Conservation (phyloP, 2,329 filamentous ascomycete species). For the Sporothrix brasiliensis region DNA sequence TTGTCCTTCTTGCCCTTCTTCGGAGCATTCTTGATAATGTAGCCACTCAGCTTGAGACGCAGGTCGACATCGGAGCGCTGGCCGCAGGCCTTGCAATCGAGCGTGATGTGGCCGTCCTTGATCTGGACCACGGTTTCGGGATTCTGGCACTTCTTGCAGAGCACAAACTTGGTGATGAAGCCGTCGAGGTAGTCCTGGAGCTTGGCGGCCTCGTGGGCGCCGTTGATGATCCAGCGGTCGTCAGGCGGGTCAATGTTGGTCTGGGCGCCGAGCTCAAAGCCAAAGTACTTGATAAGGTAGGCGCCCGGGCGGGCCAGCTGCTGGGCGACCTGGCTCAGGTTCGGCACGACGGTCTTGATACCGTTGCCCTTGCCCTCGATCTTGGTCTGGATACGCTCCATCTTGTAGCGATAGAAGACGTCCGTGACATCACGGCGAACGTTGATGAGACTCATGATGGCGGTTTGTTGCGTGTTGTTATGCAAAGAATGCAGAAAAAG, state of each 20-base stretch:
- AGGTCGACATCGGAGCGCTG: conserved; percentile 89
- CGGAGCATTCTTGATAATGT: conserved; percentile 94
- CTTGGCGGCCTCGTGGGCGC: conserved; percentile 90
- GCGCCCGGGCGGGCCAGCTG: conserved; percentile 89
- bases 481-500: neutral
- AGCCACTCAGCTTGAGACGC: conserved; percentile 92
- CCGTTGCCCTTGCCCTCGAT: conserved; percentile 99
- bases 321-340: conserved; percentile 88
- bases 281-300: conserved; percentile 99
- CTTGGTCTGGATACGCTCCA: conserved; percentile 98
- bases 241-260: conserved; percentile 97
- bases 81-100: conserved; percentile 99
- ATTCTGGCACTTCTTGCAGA: conserved; percentile 99
- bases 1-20: conserved; percentile 98
- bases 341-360: conserved; percentile 98
- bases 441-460: conserved; percentile 95
- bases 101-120: conserved; percentile 87
- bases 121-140: conserved; percentile 95
- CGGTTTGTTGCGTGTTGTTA: conserved; percentile 45
- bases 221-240: conserved; percentile 99
- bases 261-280: conserved; percentile 97
- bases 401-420: conserved; percentile 99
- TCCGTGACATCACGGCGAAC: conserved; percentile 97
- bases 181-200: conserved; percentile 97
- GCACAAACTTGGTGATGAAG: conserved; percentile 98